Evolutionary conservation across 2,329 filamentous ascomycete genomes (phyloP).

Genomic region (Microdochium bolleyi): DNA sequence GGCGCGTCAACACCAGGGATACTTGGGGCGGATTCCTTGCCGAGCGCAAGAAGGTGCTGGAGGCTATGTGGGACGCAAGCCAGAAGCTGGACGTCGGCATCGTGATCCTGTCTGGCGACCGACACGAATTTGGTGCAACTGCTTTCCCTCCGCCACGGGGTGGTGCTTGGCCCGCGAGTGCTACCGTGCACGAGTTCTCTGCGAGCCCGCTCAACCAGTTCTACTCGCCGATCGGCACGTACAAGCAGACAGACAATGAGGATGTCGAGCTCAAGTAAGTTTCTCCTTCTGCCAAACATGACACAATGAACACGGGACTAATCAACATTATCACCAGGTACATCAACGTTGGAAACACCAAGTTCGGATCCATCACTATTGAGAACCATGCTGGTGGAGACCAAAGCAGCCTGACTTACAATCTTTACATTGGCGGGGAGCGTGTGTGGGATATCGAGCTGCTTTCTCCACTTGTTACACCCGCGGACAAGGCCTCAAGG

Average conservation of each 20-base stretch:
- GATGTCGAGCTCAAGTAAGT: constrained; percentile 80
- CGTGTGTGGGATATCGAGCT: constrained; percentile 65
- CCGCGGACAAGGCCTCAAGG: constrained; percentile 17
- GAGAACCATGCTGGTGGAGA: constrained; percentile 54
- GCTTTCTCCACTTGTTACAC: constrained; percentile 34
- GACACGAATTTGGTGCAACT: constrained; percentile 96
- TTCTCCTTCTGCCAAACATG: neutral
- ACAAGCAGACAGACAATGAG: constrained; percentile 70
- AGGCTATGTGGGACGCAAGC: constrained; percentile 89
- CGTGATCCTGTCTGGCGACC: constrained; percentile 78
- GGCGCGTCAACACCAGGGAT: constrained; percentile 79
- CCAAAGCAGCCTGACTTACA: constrained; percentile 70
- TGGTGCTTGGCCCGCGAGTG: constrained; percentile 53
- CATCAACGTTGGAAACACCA: constrained; percentile 77
- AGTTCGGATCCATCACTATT: constrained; percentile 80
- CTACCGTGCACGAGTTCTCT: constrained; percentile 81
- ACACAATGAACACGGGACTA: neutral
- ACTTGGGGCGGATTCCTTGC: constrained; percentile 90
- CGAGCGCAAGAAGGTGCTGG: constrained; percentile 71
- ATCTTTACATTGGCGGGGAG: constrained; percentile 72
- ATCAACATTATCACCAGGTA: constrained; percentile 42
- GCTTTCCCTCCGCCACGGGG: constrained; percentile 57
- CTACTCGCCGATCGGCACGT: constrained; percentile 77
- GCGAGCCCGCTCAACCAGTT: constrained; percentile 91
- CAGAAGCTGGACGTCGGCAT: constrained; percentile 64